phyloP scores from a whole-genome alignment of 2,329 filamentous ascomycete species.

The Coniochaeta sp. region DNA sequence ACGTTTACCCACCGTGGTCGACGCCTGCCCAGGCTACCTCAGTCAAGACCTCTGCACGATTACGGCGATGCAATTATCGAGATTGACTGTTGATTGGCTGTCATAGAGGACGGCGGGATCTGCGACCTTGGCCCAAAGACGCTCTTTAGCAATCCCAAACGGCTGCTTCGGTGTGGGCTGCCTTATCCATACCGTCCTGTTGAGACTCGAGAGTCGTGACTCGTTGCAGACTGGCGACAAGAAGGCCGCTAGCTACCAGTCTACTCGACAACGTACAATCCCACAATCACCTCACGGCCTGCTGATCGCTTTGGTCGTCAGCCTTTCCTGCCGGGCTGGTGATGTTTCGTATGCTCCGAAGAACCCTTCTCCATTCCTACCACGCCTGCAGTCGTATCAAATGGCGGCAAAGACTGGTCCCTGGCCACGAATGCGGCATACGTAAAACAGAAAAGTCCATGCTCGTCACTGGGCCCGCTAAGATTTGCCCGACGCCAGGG shows the following conservation, averaged over 20 bases:
- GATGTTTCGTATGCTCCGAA: not conserved
- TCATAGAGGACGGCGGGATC: not conserved
- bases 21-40: not conserved
- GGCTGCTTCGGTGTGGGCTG: not conserved
- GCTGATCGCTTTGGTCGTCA: not conserved
- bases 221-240: not conserved
- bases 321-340: not conserved
- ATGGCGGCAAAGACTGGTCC: not conserved
- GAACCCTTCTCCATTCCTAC: not conserved
- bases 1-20: not conserved
- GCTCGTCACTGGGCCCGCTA: conserved; percentile 12
- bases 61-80: not conserved
- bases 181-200: not conserved
- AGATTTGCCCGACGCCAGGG: conserved; percentile 10
- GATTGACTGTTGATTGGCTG: not conserved
- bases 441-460: conserved; percentile 7
- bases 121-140: not conserved
- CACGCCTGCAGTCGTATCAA: not conserved
- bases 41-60: not conserved
- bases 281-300: not conserved
- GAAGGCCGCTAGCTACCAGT: not conserved
- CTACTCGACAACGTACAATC: no score
- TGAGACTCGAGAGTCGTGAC: not conserved
- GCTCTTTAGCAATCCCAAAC: not conserved
- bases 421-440: conserved; percentile 1